Evolutionary conservation across 306 rosid species (phyloP), one percentile per base, ranked within the genome.

Genomic region (Senna tora): DNA sequence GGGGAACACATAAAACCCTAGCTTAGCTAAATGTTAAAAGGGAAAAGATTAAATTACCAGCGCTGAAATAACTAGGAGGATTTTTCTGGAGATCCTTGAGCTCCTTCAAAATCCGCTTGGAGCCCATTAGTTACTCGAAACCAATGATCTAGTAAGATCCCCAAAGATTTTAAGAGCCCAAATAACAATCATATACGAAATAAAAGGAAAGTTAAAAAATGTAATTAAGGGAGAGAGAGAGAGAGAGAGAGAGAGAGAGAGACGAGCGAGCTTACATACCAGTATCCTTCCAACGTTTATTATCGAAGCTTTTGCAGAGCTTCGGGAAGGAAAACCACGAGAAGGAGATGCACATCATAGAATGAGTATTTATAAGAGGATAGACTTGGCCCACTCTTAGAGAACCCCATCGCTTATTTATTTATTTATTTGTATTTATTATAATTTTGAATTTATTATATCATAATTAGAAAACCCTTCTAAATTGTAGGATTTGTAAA

Each of bases 41-140:
- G 36, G 22, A 19, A 16, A 34, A 0, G n/a, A n/a, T n/a, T n/a
- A 15, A 16, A n/a, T n/a, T 73, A 73, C 91, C 91, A 78, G 91
- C 91, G 60, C 91, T 87, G 88, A 88, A 87, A 25, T 86, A 87
- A 55, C 88, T 87, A 81, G 91, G 91, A 81, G 91, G 91, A 79
- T 87, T 86, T 46, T 84, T 84, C 81, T 84, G 88, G 75, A 84
- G 88, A 74, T 84, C 85, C 78, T 84, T 84, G 64, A 83, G 88
- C 85, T 84, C 88, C 80, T 84, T 84, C 76, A 84, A 67, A 72
- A 84, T 84, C 71, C 91, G 88, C 73, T 87, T 87, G 61, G 91
- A 87, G 91, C 91, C n/a, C 86, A 86, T 86, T 54, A 34, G 77
- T 68, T 54, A 51, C 50, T 45, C 74, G 49, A 57, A 57, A n/a